Evolutionary conservation across 176 grass and related monocot species (phyloP), one percentile per base, ranked within the genome.

Genomic region (Microstegium vimineum): DNA sequence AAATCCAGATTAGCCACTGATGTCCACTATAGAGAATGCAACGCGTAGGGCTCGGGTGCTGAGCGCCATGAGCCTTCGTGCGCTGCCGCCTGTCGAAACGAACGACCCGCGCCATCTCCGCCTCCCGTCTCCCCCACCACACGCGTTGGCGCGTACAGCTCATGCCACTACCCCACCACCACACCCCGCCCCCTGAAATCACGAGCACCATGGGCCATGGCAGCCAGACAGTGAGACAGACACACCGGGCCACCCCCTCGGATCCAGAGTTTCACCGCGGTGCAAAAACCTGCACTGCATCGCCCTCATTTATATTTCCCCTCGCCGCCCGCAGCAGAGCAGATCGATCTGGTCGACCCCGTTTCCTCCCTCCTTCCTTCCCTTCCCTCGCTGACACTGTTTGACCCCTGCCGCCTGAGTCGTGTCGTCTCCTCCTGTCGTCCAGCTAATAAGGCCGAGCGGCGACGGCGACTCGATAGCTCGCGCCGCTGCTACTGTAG

Each of bases 381-480:
- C 38, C 16, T 38, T 34, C 26, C 10, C 62, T 66, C 18, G n/a
- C 74, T 74, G 57, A 62, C 67, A 74, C 63, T 5, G 12, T 77
- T 89, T 89, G 87, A 77, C 87, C 42, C 71, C 77, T 89, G 77
- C 67, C 28, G 71, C 32, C 52, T 0, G 49, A 7, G 62, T 22
- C 68, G 38, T 71, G 37, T 14, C 52, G 52, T 10, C 2, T 47
- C 69, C 38, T 47, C 69, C 38, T 47, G 69, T 0, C 69, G 3
- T 71, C 42, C 38, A 73, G 69, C 38, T 47, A 52, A 73, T 73
- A 15, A 26, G 81, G 18, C 27, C 26, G 13, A 42, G 66, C 12
- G 12, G 4, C 1, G 49, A 52, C 4, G 49, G 4, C 1, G 49
- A 52, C 4, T 17, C 15, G 22, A 56, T n/a, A 56, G 18, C 40